These are phyloP conservation scores for Colletotrichum trifolii DNA, from an alignment of 2,329 filamentous ascomycete genomes.

Conservation along the genomic window DNA sequence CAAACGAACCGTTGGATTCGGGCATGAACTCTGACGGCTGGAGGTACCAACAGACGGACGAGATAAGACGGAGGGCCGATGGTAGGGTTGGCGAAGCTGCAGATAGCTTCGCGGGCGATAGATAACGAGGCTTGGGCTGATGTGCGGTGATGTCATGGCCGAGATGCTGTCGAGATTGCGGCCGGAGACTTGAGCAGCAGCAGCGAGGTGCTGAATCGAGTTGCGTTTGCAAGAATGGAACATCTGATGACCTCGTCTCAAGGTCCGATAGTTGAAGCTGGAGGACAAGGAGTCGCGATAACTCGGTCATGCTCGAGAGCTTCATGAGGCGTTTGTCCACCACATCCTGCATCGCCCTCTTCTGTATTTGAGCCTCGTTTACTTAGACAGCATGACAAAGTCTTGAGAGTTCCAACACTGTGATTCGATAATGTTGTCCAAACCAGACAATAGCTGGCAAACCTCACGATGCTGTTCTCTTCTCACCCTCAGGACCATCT, in stretches of 20 bases:
- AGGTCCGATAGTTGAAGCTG: background rate
- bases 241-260: no score
- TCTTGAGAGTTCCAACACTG: no score
- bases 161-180: background rate
- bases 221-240: background rate
- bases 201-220: background rate
- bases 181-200: background rate
- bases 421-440: no score
- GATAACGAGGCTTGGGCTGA: constrained; percentile 9
- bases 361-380: no score
- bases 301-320: no score
- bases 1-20: constrained; percentile 34
- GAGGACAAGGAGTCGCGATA: no score
- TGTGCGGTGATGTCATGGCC: constrained; percentile 27
- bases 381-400: no score
- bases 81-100: background rate
- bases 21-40: constrained; percentile 6
- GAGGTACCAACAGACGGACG: background rate
- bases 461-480: background rate
- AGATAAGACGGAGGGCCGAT: constrained; percentile 31
- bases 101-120: background rate
- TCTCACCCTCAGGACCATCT: fast-evolving
- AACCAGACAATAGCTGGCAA: no score
- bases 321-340: no score
- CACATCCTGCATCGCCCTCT: no score